These are phyloP conservation scores for Amanita jacksonii DNA, from an alignment of 768 basidiomycete species.

Conservation along the genomic window DNA sequence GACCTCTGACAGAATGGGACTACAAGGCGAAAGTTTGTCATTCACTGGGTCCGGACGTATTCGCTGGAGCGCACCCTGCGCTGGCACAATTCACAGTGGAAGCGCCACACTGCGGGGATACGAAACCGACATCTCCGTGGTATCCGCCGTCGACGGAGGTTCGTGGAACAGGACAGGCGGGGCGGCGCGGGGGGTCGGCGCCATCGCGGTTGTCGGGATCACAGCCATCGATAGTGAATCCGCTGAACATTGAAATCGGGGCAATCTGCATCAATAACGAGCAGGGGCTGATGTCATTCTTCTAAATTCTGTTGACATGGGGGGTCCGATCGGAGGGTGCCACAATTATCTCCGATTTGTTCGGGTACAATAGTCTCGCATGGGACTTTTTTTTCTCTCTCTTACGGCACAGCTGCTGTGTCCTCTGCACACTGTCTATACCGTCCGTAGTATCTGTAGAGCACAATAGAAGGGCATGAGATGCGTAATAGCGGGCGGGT, in stretches of 20 bases:
- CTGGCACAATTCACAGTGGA: constrained; percentile 39
- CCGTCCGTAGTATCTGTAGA: too few relatives aligned
- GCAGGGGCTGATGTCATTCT: constrained; percentile 40
- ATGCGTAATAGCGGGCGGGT: constrained; percentile 1
- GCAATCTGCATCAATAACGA: constrained; percentile 32
- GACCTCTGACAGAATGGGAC: constrained; percentile 13
- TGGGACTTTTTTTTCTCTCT: too few relatives aligned
- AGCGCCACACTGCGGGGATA: too few relatives aligned
- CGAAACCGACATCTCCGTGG: too few relatives aligned
- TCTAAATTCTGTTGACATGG: too few relatives aligned
- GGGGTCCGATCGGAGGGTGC: constrained; percentile 3
- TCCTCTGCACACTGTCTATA: too few relatives aligned
- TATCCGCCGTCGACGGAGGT: constrained; percentile 29
- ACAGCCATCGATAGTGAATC: constrained; percentile 31
- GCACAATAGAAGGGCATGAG: too few relatives aligned
- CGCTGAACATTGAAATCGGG: constrained; percentile 39
- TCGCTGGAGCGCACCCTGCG: constrained; percentile 29
- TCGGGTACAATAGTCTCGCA: constrained; percentile 1
- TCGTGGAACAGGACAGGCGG: too few relatives aligned
- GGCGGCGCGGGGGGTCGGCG: too few relatives aligned
- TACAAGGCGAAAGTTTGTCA: too few relatives aligned
- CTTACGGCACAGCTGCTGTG: neutral
- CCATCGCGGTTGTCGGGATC: too few relatives aligned
- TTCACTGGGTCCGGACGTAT: constrained; percentile 22
- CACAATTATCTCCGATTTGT: constrained; percentile 5